Base-by-base conservation (phyloP, 169 alveolate species). In the Plasmodium inui region DNA sequence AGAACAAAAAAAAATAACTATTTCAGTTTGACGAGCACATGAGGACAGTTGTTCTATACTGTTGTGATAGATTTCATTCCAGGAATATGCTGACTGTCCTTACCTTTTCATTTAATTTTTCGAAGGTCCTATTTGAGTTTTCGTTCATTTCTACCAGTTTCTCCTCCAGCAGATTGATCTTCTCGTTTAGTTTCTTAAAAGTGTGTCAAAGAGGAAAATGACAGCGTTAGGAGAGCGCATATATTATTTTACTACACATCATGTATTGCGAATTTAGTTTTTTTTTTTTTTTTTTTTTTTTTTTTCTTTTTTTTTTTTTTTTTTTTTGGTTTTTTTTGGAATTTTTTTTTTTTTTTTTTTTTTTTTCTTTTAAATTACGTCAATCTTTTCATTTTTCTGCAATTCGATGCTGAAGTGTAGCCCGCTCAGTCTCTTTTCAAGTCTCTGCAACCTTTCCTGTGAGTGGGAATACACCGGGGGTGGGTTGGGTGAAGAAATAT, bases 331-430 rank as follows among this genome's bases (percentile, higher is more conserved):
- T 74, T 86, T 50, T 84, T 30, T 22, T 19, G n/a, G n/a, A n/a
- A n/a, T 86, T 30, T 34, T 84, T 30, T 22, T 19, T 28, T 84
- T 30, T 22, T 19, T 28, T 41, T 22, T 85, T 85, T 39, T 73
- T 6, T 41, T 80, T 81, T 32, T 22, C 55, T 34, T 74, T 86
- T 50, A 71, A n/a, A 76, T 86, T 86, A 86, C 93, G 10, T 86
- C 93, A 32, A 86, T 78, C 81, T 86, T 86, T 86, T 86, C 93
- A 86, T 86, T 86, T 86, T 86, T 86, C 70, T 86, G 93, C 61
- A 86, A 86, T 57, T 86, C 93, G 46, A 86, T 86, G 70, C 85
- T 74, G 46, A 86, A 86, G 41, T 86, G 93, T 86, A 86, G 79
- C 10, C 93, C 93, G 41, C 93, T 86, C 4, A 86, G 71, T 86